Evolutionary conservation across 73 alveolate species (phyloP).

Genomic region (Paramecium octaurelia): DNA sequence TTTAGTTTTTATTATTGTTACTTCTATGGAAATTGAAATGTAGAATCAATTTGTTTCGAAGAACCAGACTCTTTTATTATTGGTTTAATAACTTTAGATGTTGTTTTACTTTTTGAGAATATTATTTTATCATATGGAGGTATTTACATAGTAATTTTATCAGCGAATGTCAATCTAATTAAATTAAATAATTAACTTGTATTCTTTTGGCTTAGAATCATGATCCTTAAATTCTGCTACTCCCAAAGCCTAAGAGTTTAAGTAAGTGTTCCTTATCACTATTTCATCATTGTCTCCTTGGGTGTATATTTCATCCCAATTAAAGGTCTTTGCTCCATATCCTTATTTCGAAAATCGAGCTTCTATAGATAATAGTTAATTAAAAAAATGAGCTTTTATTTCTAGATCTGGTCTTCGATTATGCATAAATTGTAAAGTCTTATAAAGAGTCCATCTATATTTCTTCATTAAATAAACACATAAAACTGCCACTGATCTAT

Average conservation of each 20-base stretch:
- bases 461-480: constrained; percentile 70
- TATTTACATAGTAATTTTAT: constrained; percentile 2
- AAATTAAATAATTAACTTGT: neutral
- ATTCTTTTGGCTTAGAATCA: neutral
- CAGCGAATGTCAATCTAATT: constrained; percentile 4
- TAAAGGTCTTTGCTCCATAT: constrained; percentile 68
- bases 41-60: neutral
- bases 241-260: neutral
- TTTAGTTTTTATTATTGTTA: neutral
- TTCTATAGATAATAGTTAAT: constrained; percentile 72
- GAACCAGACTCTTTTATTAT: neutral
- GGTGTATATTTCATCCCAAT: constrained; percentile 72
- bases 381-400: constrained; percentile 75
- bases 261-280: neutral
- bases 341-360: constrained; percentile 57
- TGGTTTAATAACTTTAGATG: neutral
- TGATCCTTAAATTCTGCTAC: constrained; percentile 42
- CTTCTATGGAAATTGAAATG: neutral
- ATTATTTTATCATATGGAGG: constrained; percentile 33
- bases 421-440: constrained; percentile 72
- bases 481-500: constrained; percentile 63
- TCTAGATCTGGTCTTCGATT: constrained; percentile 78
- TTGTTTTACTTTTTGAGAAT: neutral
- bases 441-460: constrained; percentile 73
- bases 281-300: constrained; percentile 33